These are phyloP conservation scores for Sporisorium sorghi DNA, from an alignment of 1,284 basidiomycete species.

Conservation along the genomic window DNA sequence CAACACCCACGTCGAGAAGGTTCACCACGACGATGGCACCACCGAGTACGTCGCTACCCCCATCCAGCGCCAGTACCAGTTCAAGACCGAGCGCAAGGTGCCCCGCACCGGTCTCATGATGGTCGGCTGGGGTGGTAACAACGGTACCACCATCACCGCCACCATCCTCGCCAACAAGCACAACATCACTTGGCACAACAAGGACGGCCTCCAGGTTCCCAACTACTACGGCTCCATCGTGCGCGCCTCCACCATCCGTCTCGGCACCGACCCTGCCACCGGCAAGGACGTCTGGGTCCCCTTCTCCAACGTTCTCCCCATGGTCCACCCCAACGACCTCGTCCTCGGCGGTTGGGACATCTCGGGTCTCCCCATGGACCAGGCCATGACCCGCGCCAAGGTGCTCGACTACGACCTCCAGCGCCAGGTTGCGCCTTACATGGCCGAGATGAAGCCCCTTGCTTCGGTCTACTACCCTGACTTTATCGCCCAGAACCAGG, in stretches of 20 bases:
- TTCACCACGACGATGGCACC: conserved; percentile 58
- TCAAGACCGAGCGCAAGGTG: conserved; percentile 88
- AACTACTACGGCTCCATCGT: conserved; percentile 84
- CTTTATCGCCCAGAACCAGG: conserved; percentile 94
- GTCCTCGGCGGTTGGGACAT: conserved; percentile 99
- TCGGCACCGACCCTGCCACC: conserved; percentile 84
- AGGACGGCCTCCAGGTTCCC: conserved; percentile 89
- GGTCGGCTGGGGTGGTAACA: conserved; percentile 97
- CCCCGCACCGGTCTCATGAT: conserved; percentile 96
- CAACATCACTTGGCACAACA: conserved; percentile 94
- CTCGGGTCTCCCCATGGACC: conserved; percentile 83
- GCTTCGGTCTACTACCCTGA: conserved; percentile 84
- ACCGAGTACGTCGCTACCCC: conserved; percentile 66
- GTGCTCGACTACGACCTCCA: conserved; percentile 97
- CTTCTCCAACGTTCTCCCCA: conserved; percentile 91
- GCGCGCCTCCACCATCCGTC: conserved; percentile 91
- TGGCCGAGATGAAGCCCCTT: conserved; percentile 85
- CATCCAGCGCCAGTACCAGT: conserved; percentile 74
- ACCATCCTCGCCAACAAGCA: conserved; percentile 96
- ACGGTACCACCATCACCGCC: conserved; percentile 92
- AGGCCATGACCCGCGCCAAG: conserved; percentile 91
- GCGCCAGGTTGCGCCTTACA: conserved; percentile 88
- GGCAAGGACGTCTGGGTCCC: conserved; percentile 95
- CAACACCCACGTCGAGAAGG: conserved; percentile 67
- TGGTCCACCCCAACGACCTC: conserved; percentile 98